Evolutionary conservation across 345 rosid genomes (phyloP).

Genomic region (Pseudoturritis turrita): DNA sequence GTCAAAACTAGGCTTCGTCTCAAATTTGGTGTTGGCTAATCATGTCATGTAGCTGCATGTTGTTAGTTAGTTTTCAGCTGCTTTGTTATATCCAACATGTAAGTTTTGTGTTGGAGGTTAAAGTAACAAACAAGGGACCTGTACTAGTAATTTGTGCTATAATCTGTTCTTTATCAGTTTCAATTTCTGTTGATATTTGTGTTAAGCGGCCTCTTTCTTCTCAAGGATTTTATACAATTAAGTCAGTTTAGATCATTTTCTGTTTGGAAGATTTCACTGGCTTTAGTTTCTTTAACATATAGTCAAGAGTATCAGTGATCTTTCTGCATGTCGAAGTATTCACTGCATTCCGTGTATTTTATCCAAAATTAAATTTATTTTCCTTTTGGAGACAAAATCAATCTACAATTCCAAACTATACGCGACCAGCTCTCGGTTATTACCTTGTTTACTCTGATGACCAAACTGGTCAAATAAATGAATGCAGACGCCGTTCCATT

Average conservation of each 20-base stretch:
- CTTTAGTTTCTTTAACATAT: background rate
- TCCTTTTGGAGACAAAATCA: background rate
- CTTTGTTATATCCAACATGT: conserved; percentile 6
- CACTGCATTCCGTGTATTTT: background rate
- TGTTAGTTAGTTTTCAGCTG: conserved; percentile 7
- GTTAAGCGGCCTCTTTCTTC: background rate
- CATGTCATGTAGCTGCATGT: conserved; percentile 15
- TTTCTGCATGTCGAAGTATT: background rate
- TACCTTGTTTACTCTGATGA: background rate
- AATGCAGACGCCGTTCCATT: background rate
- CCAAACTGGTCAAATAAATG: background rate
- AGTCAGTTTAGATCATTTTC: background rate
- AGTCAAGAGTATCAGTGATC: background rate
- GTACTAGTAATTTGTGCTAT: background rate
- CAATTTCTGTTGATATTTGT: background rate
- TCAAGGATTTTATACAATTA: background rate
- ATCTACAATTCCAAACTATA: background rate
- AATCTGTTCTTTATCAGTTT: background rate
- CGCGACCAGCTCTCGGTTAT: background rate
- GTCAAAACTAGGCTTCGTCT: background rate
- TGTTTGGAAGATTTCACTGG: background rate
- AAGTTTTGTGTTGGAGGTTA: background rate
- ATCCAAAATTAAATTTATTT: background rate
- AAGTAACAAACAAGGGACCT: background rate
- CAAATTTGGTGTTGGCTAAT: background rate